Evolutionary conservation across 345 rosid genomes (phyloP).

Genomic region (Kernera saxatilis): DNA sequence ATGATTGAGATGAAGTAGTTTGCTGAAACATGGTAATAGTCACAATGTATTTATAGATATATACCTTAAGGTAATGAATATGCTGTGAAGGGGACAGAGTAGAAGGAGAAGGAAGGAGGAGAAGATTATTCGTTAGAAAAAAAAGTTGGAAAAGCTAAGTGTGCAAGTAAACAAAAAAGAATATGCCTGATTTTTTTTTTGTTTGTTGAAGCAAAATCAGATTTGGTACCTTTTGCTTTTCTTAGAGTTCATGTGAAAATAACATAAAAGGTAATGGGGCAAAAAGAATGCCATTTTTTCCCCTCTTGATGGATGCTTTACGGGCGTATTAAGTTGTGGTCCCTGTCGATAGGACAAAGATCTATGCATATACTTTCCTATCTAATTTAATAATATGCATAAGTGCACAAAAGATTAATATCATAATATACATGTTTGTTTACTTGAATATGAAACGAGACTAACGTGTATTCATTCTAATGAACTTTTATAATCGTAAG

Average conservation of each 20-base stretch:
- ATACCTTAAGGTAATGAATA: neutral
- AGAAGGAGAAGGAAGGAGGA: constrained; percentile 25
- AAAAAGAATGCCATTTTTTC: neutral
- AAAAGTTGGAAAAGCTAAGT: constrained; percentile 31
- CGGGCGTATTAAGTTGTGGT: constrained; percentile 5
- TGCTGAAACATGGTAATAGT: constrained; percentile 10
- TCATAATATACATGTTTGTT: neutral
- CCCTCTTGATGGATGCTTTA: constrained; percentile 21
- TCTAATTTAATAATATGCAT: neutral
- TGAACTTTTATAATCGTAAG: neutral
- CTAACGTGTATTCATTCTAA: neutral
- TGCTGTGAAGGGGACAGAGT: constrained; percentile 14
- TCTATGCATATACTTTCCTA: neutral
- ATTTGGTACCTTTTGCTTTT: constrained; percentile 23
- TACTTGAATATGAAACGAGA: neutral
- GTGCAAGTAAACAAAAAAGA: constrained; percentile 18
- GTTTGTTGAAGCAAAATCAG: constrained; percentile 25
- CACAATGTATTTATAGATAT: neutral
- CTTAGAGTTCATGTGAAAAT: constrained; percentile 6
- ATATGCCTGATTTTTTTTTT: constrained; percentile 1
- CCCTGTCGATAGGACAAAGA: neutral
- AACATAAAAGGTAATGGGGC: constrained; percentile 17
- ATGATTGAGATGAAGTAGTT: constrained; percentile 20
- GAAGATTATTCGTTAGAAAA: constrained; percentile 45
- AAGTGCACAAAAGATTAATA: neutral